These are phyloP conservation scores for Exophiala xenobiotica DNA, from an alignment of 2,329 filamentous ascomycete genomes.

Conservation along the genomic window DNA sequence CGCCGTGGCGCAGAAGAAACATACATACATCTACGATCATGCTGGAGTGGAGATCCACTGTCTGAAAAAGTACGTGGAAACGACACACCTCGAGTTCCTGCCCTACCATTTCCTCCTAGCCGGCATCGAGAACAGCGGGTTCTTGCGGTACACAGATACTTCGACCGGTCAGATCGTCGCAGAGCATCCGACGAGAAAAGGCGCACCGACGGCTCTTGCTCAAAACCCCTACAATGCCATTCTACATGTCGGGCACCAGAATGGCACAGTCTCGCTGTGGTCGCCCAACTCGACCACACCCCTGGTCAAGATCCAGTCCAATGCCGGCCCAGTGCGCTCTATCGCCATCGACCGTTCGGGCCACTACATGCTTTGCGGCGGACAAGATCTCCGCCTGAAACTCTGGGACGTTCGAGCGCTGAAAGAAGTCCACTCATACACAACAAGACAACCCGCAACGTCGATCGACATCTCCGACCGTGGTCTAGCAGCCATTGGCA, in stretches of 20 bases:
- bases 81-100: slow-evolving; percentile 90
- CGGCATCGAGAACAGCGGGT: slow-evolving; percentile 69
- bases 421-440: slow-evolving; percentile 87
- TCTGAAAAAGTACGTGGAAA: slow-evolving; percentile 84
- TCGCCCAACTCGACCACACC: slow-evolving; percentile 86
- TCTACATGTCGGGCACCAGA: slow-evolving; percentile 88
- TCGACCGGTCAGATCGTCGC: slow-evolving; percentile 87
- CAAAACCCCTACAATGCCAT: slow-evolving; percentile 94
- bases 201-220: slow-evolving; percentile 75
- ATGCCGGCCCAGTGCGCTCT: slow-evolving; percentile 82
- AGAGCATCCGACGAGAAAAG: slow-evolving; percentile 81
- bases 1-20: slow-evolving; percentile 92
- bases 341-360: slow-evolving; percentile 85
- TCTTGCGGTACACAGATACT: slow-evolving; percentile 91
- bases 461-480: slow-evolving; percentile 86
- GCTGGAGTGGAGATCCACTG: slow-evolving; percentile 91
- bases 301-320: slow-evolving; percentile 85
- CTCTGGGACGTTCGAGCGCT: slow-evolving; percentile 96
- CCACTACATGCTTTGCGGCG: slow-evolving; percentile 91
- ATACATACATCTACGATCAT: slow-evolving; percentile 93
- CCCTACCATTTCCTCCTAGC: slow-evolving; percentile 94
- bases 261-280: slow-evolving; percentile 92
- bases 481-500: slow-evolving; percentile 82
- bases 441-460: slow-evolving; percentile 75
- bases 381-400: slow-evolving; percentile 87